A percentile compares a stretch with the other conserved stretches of the same genome.
These are phyloP conservation scores for Trichoderma harzianum DNA, from an alignment of 2,329 filamentous ascomycete species.

Conservation along the genomic window DNA sequence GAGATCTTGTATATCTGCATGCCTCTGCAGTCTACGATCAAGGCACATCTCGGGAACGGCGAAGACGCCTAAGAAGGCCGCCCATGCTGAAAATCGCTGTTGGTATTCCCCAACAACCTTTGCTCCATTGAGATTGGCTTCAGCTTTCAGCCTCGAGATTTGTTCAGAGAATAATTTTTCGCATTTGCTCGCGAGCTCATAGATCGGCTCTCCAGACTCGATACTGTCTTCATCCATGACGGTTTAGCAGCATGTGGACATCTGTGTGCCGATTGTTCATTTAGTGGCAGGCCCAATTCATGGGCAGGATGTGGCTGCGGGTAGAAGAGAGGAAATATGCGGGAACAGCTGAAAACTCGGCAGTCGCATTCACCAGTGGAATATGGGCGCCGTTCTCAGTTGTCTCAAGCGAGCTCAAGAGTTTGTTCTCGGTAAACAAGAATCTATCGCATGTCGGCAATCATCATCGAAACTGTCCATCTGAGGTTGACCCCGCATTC, in stretches of 20 bases:
- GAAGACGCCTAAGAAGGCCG: slow-evolving; percentile 15
- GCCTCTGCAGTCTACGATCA: slow-evolving; percentile 9
- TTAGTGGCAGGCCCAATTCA: background rate
- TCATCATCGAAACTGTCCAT: background rate
- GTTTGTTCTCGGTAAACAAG: background rate
- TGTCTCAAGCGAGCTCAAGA: background rate
- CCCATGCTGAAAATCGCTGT: slow-evolving; percentile 14
- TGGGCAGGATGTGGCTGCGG: background rate
- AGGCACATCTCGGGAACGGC: slow-evolving; percentile 9
- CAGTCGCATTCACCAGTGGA: background rate
- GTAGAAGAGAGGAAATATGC: background rate
- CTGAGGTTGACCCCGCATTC: background rate
- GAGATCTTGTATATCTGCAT: slow-evolving; percentile 11
- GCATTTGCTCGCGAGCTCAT: background rate
- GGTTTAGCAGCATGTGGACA: background rate
- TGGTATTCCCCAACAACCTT: slow-evolving; percentile 16
- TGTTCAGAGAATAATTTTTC: background rate
- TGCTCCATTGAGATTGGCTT: background rate
- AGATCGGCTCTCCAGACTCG: background rate
- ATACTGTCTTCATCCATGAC: background rate
- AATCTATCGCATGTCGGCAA: background rate
- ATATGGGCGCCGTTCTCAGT: background rate
- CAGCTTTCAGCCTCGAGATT: background rate
- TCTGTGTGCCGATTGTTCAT: background rate
- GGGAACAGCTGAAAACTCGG: background rate